Conservation (phyloP, 1,139 yeast genomes). For the Hyphopichia burtonii region DNA sequence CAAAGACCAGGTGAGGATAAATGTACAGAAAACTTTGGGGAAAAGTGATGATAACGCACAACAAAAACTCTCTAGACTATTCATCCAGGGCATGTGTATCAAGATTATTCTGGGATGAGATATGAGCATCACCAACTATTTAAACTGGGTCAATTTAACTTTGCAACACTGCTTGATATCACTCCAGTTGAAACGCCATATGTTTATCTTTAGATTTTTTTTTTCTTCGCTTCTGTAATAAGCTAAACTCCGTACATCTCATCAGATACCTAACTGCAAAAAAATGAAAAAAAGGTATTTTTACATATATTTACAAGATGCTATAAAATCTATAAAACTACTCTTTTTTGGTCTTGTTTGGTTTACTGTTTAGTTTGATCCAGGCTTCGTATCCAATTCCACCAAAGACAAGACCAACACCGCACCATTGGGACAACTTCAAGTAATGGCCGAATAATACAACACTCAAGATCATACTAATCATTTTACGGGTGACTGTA, state of each 20-base stretch:
- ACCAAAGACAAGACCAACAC: conserved; percentile 74
- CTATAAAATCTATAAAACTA: not conserved
- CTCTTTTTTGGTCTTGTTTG: conserved; percentile 1
- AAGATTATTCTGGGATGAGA: conserved; percentile 21
- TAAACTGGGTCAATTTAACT: not conserved
- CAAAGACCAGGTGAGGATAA: conserved; percentile 58
- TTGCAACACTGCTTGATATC: too few relatives aligned
- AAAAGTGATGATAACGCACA: conserved; percentile 51
- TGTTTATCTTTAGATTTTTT: not conserved
- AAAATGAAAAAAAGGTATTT: not conserved
- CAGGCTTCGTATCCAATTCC: conserved; percentile 50
- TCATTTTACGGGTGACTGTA: conserved; percentile 94
- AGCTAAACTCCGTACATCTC: too few relatives aligned
- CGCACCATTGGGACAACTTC: conserved; percentile 66
- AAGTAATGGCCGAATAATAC: conserved; percentile 78
- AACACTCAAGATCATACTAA: conserved; percentile 89
- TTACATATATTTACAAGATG: not conserved
- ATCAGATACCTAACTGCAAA: too few relatives aligned
- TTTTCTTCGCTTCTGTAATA: too few relatives aligned
- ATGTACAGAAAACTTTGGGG: conserved; percentile 58
- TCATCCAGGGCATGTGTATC: conserved; percentile 14
- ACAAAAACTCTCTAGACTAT: conserved; percentile 29
- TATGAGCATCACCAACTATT: conserved; percentile 16
- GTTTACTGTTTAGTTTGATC: conserved; percentile 12
- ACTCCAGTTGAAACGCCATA: too few relatives aligned